Evolutionary conservation across 2,329 filamentous ascomycete genomes (phyloP).

Genomic region (Ilyonectria mors-panacis): DNA sequence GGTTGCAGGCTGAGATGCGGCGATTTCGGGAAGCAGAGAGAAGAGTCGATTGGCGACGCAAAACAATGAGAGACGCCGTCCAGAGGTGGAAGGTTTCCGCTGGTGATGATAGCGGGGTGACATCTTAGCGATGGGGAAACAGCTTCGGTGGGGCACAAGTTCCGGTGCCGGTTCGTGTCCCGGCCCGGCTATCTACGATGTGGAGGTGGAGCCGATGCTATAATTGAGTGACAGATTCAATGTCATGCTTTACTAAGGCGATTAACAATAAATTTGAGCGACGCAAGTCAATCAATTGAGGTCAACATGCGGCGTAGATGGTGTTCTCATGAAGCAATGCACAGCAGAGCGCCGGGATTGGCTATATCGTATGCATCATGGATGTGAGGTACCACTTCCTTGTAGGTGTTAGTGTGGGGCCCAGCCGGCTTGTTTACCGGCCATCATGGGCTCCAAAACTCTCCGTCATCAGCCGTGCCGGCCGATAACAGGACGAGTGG

Average conservation of each 20-base stretch:
- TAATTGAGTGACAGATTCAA: neutral
- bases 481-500: neutral
- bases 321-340: neutral
- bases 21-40: neutral
- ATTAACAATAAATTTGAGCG: neutral
- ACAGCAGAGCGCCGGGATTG: neutral
- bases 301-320: neutral
- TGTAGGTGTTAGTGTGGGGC: neutral
- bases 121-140: constrained; percentile 33
- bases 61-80: constrained; percentile 21
- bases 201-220: constrained; percentile 11
- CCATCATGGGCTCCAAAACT: constrained; percentile 12
- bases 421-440: constrained; percentile 22
- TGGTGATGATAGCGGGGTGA: constrained; percentile 43
- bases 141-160: constrained; percentile 42
- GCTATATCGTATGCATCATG: constrained; percentile 13
- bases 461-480: constrained; percentile 3
- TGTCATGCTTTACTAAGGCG: neutral
- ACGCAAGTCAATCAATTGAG: neutral
- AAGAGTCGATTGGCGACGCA: constrained; percentile 4
- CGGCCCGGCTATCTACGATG: constrained; percentile 24
- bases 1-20: neutral
- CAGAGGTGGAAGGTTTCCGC: constrained; percentile 24
- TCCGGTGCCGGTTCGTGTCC: constrained; percentile 41
- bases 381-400: constrained; percentile 15